phyloP scores from a whole-genome alignment of 139 green algal species.

The Closterium sp. region DNA sequence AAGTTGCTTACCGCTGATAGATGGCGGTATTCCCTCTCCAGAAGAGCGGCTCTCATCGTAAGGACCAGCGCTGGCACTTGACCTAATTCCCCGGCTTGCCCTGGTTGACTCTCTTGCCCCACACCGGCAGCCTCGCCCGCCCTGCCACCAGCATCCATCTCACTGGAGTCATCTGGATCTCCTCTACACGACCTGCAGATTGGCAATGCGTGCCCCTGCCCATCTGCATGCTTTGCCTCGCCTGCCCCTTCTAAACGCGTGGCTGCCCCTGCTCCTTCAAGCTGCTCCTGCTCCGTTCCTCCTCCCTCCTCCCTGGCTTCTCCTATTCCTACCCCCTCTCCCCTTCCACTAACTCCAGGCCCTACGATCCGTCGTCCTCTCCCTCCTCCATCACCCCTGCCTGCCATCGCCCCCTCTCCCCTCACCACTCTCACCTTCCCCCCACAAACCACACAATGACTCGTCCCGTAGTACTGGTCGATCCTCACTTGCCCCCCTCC shows the following conservation, averaged over 20 bases:
- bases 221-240: background rate
- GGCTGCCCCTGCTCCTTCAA: background rate
- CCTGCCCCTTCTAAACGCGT: background rate
- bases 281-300: background rate
- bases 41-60: background rate
- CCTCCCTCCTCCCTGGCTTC: slow-evolving; percentile 23
- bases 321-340: no score
- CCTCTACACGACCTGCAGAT: background rate
- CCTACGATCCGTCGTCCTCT: slow-evolving; percentile 21
- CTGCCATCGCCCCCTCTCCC: slow-evolving; percentile 8
- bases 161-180: background rate
- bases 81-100: background rate
- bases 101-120: background rate
- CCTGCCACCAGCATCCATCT: background rate
- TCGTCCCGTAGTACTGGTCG: slow-evolving; percentile 87
- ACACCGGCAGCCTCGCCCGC: background rate
- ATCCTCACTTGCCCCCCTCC: slow-evolving; percentile 54
- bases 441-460: slow-evolving; percentile 89
- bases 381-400: background rate
- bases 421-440: slow-evolving; percentile 63
- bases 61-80: slow-evolving; percentile 14
- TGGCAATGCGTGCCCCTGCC: background rate
- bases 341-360: background rate
- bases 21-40: slow-evolving; percentile 17
- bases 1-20: slow-evolving; percentile 19